phyloP scores from a whole-genome alignment of 2,329 filamentous ascomycete species.

The Beauveria sp. region DNA sequence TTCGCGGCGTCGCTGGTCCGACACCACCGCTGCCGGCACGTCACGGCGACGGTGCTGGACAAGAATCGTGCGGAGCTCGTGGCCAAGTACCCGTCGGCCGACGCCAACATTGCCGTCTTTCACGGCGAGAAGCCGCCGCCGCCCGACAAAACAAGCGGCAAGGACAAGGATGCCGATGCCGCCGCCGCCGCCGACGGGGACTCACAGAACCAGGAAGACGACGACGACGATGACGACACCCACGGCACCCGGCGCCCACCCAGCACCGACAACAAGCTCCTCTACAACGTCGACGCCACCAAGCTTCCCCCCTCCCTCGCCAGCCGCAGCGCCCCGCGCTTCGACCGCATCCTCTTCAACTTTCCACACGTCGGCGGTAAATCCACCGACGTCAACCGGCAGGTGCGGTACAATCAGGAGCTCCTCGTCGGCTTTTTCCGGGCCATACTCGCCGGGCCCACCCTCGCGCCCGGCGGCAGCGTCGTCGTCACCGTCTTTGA shows the following conservation, averaged over 20 bases:
- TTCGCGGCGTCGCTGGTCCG: constrained; percentile 61
- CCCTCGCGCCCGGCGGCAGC: constrained; percentile 44
- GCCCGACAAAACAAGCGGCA: constrained; percentile 26
- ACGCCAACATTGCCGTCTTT: constrained; percentile 49
- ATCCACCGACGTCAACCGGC: constrained; percentile 85
- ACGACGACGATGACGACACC: constrained; percentile 11
- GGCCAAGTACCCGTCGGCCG: constrained; percentile 67
- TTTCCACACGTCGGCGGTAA: constrained; percentile 95
- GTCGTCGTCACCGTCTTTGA: constrained; percentile 88
- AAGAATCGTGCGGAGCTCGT: constrained; percentile 46
- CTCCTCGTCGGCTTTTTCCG: constrained; percentile 63
- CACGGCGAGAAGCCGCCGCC: constrained; percentile 6
- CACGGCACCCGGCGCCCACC: constrained; percentile 16
- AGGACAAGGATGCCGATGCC: not conserved
- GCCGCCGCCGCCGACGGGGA: not conserved
- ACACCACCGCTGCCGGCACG: constrained; percentile 56
- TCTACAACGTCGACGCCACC: constrained; percentile 61
- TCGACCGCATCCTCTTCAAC: constrained; percentile 85
- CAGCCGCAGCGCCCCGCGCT: constrained; percentile 18
- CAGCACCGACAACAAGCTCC: constrained; percentile 30
- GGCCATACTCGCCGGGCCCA: constrained; percentile 32
- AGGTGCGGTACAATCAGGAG: constrained; percentile 86
- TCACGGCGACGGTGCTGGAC: constrained; percentile 66
- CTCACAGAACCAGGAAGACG: not conserved
- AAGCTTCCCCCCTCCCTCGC: constrained; percentile 44